These are phyloP conservation scores for Nicotiana otophora DNA, from an alignment of 257 asterid genomes.

Conservation along the genomic window DNA sequence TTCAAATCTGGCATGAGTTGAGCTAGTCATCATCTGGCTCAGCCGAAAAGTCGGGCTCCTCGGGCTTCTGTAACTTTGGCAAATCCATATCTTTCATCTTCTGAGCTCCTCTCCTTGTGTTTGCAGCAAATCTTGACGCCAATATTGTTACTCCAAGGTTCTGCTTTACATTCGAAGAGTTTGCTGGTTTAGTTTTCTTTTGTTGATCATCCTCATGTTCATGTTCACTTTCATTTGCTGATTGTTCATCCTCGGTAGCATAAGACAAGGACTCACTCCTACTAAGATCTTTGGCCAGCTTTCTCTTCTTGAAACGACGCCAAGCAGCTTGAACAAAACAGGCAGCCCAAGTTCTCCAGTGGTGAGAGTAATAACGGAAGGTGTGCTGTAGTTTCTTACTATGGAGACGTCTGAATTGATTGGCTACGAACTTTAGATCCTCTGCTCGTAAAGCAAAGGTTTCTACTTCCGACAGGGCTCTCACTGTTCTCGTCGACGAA, in stretches of 20 bases:
- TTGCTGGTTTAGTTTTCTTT: not conserved
- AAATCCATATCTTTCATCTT: conserved; percentile 49
- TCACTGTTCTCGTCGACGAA: conserved; percentile 77
- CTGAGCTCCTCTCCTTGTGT: conserved; percentile 66
- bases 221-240: conserved; percentile 18
- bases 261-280: conserved; percentile 42
- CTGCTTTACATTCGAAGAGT: conserved; percentile 32
- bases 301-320: conserved; percentile 53
- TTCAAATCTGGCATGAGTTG: not conserved
- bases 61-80: conserved; percentile 63
- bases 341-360: conserved; percentile 86
- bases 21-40: conserved; percentile 61
- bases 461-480: conserved; percentile 64
- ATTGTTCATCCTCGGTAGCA: conserved; percentile 18
- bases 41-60: conserved; percentile 73
- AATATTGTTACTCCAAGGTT: conserved; percentile 55
- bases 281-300: conserved; percentile 34
- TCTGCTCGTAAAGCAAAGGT: conserved; percentile 77
- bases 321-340: conserved; percentile 79
- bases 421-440: conserved; percentile 77
- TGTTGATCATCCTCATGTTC: conserved; percentile 19
- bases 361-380: conserved; percentile 68
- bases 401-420: conserved; percentile 78
- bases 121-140: conserved; percentile 74
- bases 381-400: conserved; percentile 83